Base-by-base conservation (phyloP, 2,329 filamentous ascomycete genomes). In the Teratosphaeria nubilosa region DNA sequence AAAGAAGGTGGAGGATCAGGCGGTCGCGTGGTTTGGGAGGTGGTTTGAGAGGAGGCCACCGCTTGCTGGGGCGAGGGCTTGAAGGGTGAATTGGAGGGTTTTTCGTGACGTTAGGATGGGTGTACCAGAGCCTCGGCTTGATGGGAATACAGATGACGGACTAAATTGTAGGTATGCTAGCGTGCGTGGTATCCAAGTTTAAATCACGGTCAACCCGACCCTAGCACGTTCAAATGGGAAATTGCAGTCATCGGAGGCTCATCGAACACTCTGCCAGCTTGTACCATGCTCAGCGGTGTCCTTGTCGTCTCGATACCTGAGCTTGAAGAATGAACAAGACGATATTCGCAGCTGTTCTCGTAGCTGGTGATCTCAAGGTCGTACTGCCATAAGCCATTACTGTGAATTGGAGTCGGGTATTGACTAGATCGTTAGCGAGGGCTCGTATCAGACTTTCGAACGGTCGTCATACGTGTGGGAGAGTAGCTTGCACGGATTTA, bases 1-100 rank as follows among this genome's bases (percentile, higher is more conserved):
- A 20, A 68, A 72, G 66, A 67, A 69, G 60, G 72, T 72, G 5
- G 72, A 74, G 61, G 67, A 63, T 30, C 72, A 74, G 60, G 73
- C 73, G 5, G 62, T 75, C 9, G 59, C 56, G 13, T 75, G 73
- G 72, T 75, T 74, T 60, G 63, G 53, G 30, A 67, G 64, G 56
- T 72, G 70, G 68, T 74, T 75, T 31, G 57, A 55, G 7, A 59
- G 52, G 4, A 59, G 59, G 27, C 54, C 61, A 25, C 59, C 61
- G 41, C 20, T 48, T 20, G 41, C 41, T 48, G 41, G 41, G n/a
- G 41, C 41, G 41, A n/a, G 16, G 5, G 16, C 41, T 48, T 48
- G 41, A 48, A n/a, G 5, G n/a, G 20, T 20, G 41, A 9, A 4
- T n/a, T 20, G 41, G 16, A 20, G 41, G 14, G n/a, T 0, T 20